Evolutionary conservation across 371 early-diverging fungal genomes (phyloP).

Genomic region (Haplosporangium sp.): DNA sequence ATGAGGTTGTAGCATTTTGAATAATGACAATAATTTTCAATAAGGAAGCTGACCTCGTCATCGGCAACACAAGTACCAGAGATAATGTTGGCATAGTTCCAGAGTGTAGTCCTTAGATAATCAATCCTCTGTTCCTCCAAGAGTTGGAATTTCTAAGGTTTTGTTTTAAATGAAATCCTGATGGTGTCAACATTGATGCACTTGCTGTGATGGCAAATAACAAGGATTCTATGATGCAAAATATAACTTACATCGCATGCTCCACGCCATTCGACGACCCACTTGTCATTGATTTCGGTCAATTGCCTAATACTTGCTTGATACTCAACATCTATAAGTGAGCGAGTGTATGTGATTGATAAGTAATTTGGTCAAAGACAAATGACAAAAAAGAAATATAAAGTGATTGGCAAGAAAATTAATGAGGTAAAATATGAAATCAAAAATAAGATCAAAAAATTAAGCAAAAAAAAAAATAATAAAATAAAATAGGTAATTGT

Average conservation of each 20-base stretch:
- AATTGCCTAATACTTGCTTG: constrained; percentile 70
- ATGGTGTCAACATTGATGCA: too few relatives aligned
- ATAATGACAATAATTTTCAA: too few relatives aligned
- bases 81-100: constrained; percentile 89
- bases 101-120: constrained; percentile 80
- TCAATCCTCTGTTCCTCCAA: constrained; percentile 93
- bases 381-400: too few relatives aligned
- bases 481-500: not conserved
- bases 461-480: not conserved
- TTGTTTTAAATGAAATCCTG: too few relatives aligned
- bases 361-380: not conserved
- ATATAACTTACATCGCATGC: constrained; percentile 74
- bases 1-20: too few relatives aligned
- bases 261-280: constrained; percentile 76
- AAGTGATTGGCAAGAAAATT: too few relatives aligned
- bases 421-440: too few relatives aligned
- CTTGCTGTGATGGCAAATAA: not conserved
- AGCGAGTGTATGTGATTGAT: not conserved
- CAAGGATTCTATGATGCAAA: not conserved
- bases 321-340: constrained; percentile 74
- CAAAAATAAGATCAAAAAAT: not conserved
- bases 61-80: constrained; percentile 87
- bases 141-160: constrained; percentile 73
- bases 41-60: constrained; percentile 72
- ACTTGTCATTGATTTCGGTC: constrained; percentile 74